Evolutionary conservation across 768 basidiomycete species (phyloP).

Genomic region (Auriscalpium microsporum): DNA sequence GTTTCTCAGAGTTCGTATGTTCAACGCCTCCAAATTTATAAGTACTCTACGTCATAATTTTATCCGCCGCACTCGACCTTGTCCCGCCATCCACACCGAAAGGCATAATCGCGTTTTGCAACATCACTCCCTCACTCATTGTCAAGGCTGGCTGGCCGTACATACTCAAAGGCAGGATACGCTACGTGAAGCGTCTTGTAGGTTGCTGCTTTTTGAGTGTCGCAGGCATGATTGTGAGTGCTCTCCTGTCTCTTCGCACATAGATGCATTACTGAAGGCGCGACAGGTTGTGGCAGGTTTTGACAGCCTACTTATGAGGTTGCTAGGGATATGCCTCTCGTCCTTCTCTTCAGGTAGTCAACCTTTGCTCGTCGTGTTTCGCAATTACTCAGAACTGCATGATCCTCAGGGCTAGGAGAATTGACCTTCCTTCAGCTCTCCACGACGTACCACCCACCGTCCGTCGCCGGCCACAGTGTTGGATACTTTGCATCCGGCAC

Average conservation of each 20-base stretch:
- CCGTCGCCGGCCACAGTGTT: slow-evolving; percentile 70
- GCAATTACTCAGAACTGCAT: not conserved
- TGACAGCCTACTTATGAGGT: slow-evolving; percentile 5
- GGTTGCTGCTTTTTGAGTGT: slow-evolving; percentile 73
- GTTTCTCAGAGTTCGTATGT: not conserved
- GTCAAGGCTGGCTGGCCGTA: slow-evolving; percentile 95
- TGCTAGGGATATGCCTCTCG: slow-evolving; percentile 14
- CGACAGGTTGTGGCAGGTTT: slow-evolving; percentile 13
- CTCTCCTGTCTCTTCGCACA: not conserved
- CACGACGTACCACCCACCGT: slow-evolving; percentile 62
- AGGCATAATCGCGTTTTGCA: slow-evolving; percentile 91
- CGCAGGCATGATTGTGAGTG: slow-evolving; percentile 78
- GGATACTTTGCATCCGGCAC: slow-evolving; percentile 96
- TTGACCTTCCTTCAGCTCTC: slow-evolving; percentile 93
- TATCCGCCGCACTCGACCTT: slow-evolving; percentile 91
- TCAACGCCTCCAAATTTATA: not conserved
- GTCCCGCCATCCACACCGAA: slow-evolving; percentile 89
- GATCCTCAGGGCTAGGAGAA: slow-evolving; percentile 72
- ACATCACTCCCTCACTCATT: slow-evolving; percentile 79
- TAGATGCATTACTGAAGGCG: not conserved
- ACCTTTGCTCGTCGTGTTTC: not conserved
- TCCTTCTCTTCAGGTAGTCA: slow-evolving; percentile 4
- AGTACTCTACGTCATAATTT: slow-evolving; percentile 95
- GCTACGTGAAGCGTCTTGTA: slow-evolving; percentile 65
- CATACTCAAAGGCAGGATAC: slow-evolving; percentile 75